A percentile compares a stretch with the other conserved stretches of the same genome.
phyloP scores from a whole-genome alignment of 1,284 basidiomycete species.

The Moesziomyces globuligerus region DNA sequence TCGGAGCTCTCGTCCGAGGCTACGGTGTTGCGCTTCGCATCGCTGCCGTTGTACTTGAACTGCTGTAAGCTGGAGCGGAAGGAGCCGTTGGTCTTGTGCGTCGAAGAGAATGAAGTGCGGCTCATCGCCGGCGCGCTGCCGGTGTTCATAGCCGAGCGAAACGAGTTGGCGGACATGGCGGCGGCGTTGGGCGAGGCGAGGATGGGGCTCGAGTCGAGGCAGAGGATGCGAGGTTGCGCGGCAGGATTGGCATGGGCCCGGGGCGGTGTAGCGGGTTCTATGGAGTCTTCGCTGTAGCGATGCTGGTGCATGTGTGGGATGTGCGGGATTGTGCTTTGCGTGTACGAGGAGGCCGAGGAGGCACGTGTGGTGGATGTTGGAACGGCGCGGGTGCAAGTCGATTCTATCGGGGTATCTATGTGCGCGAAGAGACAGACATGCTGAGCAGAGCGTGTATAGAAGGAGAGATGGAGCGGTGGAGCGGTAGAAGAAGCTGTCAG shows the following conservation, averaged over 20 bases:
- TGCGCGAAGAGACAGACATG: too few relatives aligned
- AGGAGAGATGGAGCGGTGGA: too few relatives aligned
- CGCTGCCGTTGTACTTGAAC: slow-evolving; percentile 28
- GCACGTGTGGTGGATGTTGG: too few relatives aligned
- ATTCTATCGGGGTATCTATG: too few relatives aligned
- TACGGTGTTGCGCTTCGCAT: slow-evolving; percentile 8
- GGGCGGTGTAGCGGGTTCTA: slow-evolving; percentile 38
- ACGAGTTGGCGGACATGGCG: slow-evolving; percentile 24
- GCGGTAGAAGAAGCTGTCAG: too few relatives aligned
- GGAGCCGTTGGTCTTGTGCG: slow-evolving; percentile 9
- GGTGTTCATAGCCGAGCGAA: slow-evolving; percentile 34
- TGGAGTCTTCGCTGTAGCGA: slow-evolving; percentile 37
- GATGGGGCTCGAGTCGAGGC: slow-evolving; percentile 38
- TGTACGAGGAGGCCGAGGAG: too few relatives aligned
- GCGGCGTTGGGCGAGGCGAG: slow-evolving; percentile 7
- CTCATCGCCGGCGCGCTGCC: slow-evolving; percentile 31
- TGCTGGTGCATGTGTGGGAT: background rate
- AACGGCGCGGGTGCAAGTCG: too few relatives aligned
- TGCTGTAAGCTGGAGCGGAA: slow-evolving; percentile 39
- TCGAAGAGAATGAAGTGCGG: slow-evolving; percentile 18
- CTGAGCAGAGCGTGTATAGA: too few relatives aligned
- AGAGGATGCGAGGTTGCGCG: slow-evolving; percentile 26
- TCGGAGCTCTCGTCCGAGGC: slow-evolving; percentile 40
- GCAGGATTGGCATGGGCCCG: slow-evolving; percentile 5
- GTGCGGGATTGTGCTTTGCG: too few relatives aligned